Conservation (phyloP, 1,284 basidiomycete genomes). For the Fomitopsis betulina region DNA sequence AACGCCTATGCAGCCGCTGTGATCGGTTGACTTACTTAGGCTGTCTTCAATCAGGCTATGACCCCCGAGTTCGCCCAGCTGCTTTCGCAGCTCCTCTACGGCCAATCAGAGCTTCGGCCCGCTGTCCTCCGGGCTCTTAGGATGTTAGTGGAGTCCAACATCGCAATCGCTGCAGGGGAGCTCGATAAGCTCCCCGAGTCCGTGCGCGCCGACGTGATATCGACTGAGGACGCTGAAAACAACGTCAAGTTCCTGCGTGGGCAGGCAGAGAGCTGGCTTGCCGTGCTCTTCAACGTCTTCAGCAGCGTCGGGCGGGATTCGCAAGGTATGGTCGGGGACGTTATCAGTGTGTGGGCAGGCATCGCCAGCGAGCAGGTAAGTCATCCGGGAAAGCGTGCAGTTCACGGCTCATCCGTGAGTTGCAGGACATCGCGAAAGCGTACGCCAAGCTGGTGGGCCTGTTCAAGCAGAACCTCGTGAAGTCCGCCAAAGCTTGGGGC, state of each 20-base stretch:
- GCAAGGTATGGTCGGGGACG: slow-evolving; percentile 84
- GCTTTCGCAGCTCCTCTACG: slow-evolving; percentile 89
- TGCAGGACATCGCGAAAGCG: slow-evolving; percentile 73
- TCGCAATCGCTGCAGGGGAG: slow-evolving; percentile 37
- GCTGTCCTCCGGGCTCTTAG: slow-evolving; percentile 82
- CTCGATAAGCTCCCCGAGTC: slow-evolving; percentile 28
- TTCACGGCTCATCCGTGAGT: neutral
- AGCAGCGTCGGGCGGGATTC: slow-evolving; percentile 75
- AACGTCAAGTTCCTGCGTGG: slow-evolving; percentile 75
- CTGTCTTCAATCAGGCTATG: slow-evolving; percentile 49
- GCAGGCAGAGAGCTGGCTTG: slow-evolving; percentile 89
- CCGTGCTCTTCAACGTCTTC: slow-evolving; percentile 97
- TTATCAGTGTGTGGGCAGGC: slow-evolving; percentile 82
- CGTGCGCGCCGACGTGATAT: slow-evolving; percentile 36
- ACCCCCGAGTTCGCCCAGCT: slow-evolving; percentile 77
- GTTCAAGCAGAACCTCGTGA: slow-evolving; percentile 67
- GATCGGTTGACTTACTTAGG: neutral
- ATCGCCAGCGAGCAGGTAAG: slow-evolving; percentile 72
- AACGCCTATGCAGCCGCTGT: slow-evolving; percentile 2
- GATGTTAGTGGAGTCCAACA: slow-evolving; percentile 75
- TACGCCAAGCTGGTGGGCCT: slow-evolving; percentile 79
- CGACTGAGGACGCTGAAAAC: slow-evolving; percentile 50
- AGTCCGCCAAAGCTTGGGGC: slow-evolving; percentile 29
- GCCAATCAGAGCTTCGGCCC: slow-evolving; percentile 80
- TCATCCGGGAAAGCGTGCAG: neutral